Conservation (phyloP, 1,284 basidiomycete species). For the Microbotryomycetes sp. region DNA sequence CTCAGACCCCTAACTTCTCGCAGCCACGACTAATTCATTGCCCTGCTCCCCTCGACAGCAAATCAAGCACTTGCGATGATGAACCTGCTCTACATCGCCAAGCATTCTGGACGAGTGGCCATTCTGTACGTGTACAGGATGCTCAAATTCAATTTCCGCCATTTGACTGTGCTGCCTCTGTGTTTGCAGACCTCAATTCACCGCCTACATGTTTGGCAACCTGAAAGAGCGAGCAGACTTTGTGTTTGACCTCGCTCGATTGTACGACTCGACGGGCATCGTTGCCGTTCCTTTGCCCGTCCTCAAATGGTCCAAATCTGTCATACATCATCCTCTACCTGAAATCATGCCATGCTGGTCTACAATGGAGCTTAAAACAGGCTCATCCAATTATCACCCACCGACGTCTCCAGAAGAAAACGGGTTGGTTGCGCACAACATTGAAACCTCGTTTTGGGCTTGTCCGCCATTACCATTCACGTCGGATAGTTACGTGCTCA, state of each 20-base stretch:
- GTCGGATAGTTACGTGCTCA: background rate
- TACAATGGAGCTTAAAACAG: slow-evolving; percentile 2
- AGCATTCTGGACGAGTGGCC: background rate
- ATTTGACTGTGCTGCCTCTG: background rate
- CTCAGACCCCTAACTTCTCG: background rate
- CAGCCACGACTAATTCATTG: too few relatives aligned
- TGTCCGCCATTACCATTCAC: background rate
- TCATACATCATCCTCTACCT: background rate
- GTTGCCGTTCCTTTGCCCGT: background rate
- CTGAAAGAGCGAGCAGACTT: background rate
- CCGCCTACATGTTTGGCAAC: background rate
- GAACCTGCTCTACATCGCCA: background rate
- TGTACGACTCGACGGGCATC: background rate
- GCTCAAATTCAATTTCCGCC: background rate
- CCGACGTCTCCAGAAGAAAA: slow-evolving; percentile 2
- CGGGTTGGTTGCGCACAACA: background rate
- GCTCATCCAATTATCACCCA: background rate
- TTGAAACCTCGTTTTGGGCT: slow-evolving; percentile 6
- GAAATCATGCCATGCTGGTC: slow-evolving; percentile 3
- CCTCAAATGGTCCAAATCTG: background rate
- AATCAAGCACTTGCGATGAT: background rate
- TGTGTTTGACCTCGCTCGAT: background rate
- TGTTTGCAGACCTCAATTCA: background rate
- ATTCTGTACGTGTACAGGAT: background rate
- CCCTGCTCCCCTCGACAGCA: background rate